Conservation (phyloP, 208 protist genomes). For the Trypanosoma caninum region DNA sequence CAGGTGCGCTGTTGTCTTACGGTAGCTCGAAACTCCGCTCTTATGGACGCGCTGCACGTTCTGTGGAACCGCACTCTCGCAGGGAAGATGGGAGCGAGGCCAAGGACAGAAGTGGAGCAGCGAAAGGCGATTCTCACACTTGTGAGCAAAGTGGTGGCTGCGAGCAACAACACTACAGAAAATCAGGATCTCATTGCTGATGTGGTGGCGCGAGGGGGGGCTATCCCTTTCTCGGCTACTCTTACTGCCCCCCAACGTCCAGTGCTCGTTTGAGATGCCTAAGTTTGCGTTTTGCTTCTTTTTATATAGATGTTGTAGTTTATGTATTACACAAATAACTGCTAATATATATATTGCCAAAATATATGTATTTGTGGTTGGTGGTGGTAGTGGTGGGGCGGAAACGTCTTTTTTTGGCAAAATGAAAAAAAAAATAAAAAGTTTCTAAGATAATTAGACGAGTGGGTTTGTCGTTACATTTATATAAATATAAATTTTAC, state of each 20-base stretch:
- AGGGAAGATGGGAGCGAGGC: slow-evolving; percentile 31
- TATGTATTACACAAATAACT: background rate
- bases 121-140: slow-evolving; percentile 33
- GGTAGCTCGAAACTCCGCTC: slow-evolving; percentile 35
- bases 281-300: background rate
- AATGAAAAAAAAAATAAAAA: no score
- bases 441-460: no score
- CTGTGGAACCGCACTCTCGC: slow-evolving; percentile 40
- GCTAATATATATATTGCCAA: background rate
- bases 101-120: slow-evolving; percentile 10
- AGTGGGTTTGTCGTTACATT: no score
- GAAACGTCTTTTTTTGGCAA: no score
- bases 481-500: slow-evolving; percentile 8
- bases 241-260: slow-evolving; percentile 33
- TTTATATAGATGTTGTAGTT: slow-evolving; percentile 4
- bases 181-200: slow-evolving; percentile 33
- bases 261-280: slow-evolving; percentile 26
- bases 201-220: slow-evolving; percentile 27
- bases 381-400: no score
- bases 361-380: background rate
- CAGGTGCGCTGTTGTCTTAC: slow-evolving; percentile 42
- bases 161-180: slow-evolving; percentile 43
- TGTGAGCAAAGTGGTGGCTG: slow-evolving; percentile 39
- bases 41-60: slow-evolving; percentile 56
- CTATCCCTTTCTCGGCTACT: slow-evolving; percentile 24